Conservation (phyloP, 2,329 filamentous ascomycete genomes). For the Verticillium longisporum region DNA sequence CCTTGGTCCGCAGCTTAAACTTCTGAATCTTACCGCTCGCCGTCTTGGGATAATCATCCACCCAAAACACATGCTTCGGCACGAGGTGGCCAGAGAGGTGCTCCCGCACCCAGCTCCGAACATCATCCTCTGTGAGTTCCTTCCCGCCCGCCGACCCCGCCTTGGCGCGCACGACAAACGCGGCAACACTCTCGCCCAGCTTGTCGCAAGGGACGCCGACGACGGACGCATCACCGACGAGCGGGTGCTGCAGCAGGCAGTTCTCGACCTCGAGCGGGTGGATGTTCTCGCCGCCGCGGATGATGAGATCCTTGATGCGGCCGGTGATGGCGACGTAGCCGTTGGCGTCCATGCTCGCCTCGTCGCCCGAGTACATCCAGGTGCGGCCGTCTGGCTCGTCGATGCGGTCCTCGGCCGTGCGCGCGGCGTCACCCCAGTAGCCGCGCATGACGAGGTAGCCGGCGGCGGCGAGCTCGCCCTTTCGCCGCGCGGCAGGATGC, state of each 20-base stretch:
- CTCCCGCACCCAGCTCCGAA: constrained; percentile 66
- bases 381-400: constrained; percentile 42
- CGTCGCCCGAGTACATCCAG: constrained; percentile 94
- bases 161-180: constrained; percentile 57
- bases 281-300: constrained; percentile 92
- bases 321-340: constrained; percentile 88
- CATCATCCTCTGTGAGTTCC: constrained; percentile 45
- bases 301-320: constrained; percentile 91
- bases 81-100: constrained; percentile 69
- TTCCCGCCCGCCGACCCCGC: constrained; percentile 2
- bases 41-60: constrained; percentile 83
- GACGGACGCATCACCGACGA: constrained; percentile 70
- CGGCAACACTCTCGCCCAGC: constrained; percentile 82
- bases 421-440: constrained; percentile 71
- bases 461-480: constrained; percentile 73
- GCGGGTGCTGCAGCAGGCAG: constrained; percentile 66
- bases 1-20: constrained; percentile 71
- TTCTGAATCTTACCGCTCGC: constrained; percentile 97
- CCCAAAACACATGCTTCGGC: constrained; percentile 86
- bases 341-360: constrained; percentile 74
- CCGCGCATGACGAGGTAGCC: constrained; percentile 89
- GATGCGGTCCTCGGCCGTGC: constrained; percentile 60
- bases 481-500: constrained; percentile 55
- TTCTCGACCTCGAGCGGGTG: constrained; percentile 92
- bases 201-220: constrained; percentile 76